Evolutionary conservation across 2,329 filamentous ascomycete genomes (phyloP).

Genomic region (Mycosphaerella arachidis): DNA sequence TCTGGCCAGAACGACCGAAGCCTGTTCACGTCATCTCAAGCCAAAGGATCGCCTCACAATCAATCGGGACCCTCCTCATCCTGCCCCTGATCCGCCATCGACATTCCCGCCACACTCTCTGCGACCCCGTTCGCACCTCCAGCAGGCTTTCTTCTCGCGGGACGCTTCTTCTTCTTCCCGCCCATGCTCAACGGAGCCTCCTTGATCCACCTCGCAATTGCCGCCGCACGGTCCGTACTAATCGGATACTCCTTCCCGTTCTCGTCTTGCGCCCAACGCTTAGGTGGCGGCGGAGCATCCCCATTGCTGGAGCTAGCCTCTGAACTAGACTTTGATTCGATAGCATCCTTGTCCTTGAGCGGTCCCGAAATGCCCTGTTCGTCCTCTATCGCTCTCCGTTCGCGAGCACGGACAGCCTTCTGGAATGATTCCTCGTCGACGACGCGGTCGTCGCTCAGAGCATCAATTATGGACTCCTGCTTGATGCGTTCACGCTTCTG

Average conservation of each 20-base stretch:
- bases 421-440: slow-evolving; percentile 63
- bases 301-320: slow-evolving; percentile 4
- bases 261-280: slow-evolving; percentile 61
- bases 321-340: slow-evolving; percentile 2
- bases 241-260: slow-evolving; percentile 66
- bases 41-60: not conserved
- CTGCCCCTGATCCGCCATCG: slow-evolving; percentile 20
- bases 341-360: slow-evolving; percentile 27
- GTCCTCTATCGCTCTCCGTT: slow-evolving; percentile 53
- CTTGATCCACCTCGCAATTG: slow-evolving; percentile 65
- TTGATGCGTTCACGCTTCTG: slow-evolving; percentile 57
- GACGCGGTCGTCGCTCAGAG: slow-evolving; percentile 63
- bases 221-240: slow-evolving; percentile 63
- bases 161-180: slow-evolving; percentile 33
- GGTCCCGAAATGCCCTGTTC: slow-evolving; percentile 43
- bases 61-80: slow-evolving; percentile 26
- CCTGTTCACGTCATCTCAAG: not conserved
- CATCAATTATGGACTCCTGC: slow-evolving; percentile 63
- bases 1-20: not conserved
- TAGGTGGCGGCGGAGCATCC: slow-evolving; percentile 35
- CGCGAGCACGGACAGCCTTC: slow-evolving; percentile 57
- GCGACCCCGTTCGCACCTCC: slow-evolving; percentile 13
- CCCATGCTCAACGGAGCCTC: slow-evolving; percentile 43
- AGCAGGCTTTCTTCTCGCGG: slow-evolving; percentile 28
- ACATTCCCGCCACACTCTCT: slow-evolving; percentile 13